Conservation (phyloP, 2,329 filamentous ascomycete genomes). For the Hysterium pulicare region DNA sequence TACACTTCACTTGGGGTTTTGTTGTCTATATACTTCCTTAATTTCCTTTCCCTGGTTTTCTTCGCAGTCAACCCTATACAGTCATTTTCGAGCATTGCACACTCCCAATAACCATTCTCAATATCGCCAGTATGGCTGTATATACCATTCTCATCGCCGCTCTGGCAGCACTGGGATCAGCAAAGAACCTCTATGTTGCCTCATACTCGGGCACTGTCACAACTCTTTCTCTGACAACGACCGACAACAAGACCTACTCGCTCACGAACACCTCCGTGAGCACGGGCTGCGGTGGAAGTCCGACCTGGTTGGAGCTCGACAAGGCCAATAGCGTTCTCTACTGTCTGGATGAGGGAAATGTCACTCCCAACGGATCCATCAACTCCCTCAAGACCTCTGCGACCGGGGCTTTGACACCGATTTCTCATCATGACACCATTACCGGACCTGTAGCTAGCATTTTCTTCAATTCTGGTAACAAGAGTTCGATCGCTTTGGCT, state of each 20-base stretch:
- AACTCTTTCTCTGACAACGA: constrained; percentile 34
- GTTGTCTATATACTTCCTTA: too few species aligned
- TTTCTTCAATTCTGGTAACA: constrained; percentile 38
- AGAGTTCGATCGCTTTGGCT: constrained; percentile 39
- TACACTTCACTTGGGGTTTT: too few species aligned
- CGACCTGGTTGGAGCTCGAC: constrained; percentile 61
- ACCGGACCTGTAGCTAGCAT: constrained; percentile 40
- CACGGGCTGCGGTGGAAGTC: constrained; percentile 51
- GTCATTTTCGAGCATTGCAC: too few species aligned
- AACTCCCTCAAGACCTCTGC: constrained; percentile 24
- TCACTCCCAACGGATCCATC: constrained; percentile 49
- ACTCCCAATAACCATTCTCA: too few species aligned
- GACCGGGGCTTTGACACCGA: constrained; percentile 38
- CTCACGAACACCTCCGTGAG: constrained; percentile 46
- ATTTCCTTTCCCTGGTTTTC: too few species aligned
- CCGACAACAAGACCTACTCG: constrained; percentile 25
- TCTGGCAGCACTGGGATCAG: constrained; percentile 16
- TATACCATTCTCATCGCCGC: constrained; percentile 14
- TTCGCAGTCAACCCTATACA: too few species aligned
- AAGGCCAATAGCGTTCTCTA: constrained; percentile 50
- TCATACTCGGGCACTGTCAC: constrained; percentile 47
- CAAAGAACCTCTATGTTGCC: constrained; percentile 40
- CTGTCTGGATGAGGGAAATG: constrained; percentile 59
- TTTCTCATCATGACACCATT: constrained; percentile 32
- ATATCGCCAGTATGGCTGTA: constrained; percentile 14